Percentiles rank a stretch among this genome's conserved stretches.
phyloP scores from a whole-genome alignment of 1,284 basidiomycete genomes.

The Ceratobasidium sp. region DNA sequence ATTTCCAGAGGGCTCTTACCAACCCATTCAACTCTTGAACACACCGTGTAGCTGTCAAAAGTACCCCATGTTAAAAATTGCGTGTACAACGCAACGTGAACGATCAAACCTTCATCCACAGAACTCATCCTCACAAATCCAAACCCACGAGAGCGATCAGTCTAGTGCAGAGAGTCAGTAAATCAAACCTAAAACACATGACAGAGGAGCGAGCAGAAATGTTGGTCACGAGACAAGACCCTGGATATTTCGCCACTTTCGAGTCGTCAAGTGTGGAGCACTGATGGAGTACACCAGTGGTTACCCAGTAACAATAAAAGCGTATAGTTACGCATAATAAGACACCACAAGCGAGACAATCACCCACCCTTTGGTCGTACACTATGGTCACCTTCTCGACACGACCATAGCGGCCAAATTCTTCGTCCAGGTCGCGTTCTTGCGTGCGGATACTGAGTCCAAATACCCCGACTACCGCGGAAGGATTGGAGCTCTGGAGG shows the following conservation, averaged over 20 bases:
- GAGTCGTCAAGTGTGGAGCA: not conserved
- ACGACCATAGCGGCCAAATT: constrained; percentile 87
- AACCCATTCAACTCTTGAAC: constrained; percentile 93
- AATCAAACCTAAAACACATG: constrained; percentile 32
- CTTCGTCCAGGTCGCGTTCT: constrained; percentile 93
- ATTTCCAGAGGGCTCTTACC: constrained; percentile 62
- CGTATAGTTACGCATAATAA: not conserved
- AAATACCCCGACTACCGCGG: constrained; percentile 93
- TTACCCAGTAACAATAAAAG: not conserved
- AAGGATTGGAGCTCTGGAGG: constrained; percentile 82
- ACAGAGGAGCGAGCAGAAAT: constrained; percentile 11
- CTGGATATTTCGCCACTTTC: not conserved
- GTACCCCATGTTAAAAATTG: not conserved
- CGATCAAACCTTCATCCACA: constrained; percentile 69
- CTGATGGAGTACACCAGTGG: not conserved
- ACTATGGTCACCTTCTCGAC: constrained; percentile 98
- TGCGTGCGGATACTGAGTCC: constrained; percentile 94
- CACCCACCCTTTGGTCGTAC: constrained; percentile 94
- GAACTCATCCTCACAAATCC: constrained; percentile 95
- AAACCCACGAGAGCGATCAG: constrained; percentile 95
- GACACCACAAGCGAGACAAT: not conserved
- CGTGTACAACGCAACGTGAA: not conserved
- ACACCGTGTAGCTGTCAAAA: constrained; percentile 72
- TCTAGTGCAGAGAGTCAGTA: constrained; percentile 57
- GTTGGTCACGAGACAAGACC: constrained; percentile 45